phyloP scores from a whole-genome alignment of 2,329 filamentous ascomycete genomes.

The Aotearoamyces nothofagi region DNA sequence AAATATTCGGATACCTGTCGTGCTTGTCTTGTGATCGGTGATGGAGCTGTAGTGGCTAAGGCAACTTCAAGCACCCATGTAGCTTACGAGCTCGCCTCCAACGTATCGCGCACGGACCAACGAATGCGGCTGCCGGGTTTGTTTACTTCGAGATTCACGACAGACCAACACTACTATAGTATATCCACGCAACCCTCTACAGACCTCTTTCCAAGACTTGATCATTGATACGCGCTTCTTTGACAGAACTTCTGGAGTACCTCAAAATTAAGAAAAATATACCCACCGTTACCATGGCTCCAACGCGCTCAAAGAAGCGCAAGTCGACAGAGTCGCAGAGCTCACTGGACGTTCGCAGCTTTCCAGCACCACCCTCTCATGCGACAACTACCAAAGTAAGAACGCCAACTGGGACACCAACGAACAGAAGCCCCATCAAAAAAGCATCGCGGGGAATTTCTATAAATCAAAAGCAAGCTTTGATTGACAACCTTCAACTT shows the following conservation, averaged over 20 bases:
- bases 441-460: slow-evolving; percentile 47
- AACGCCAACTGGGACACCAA: slow-evolving; percentile 18
- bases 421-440: slow-evolving; percentile 42
- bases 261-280: no score
- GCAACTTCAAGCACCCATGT: no score
- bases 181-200: no score
- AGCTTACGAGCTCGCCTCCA: no score
- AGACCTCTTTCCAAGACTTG: not conserved
- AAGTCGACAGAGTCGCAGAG: slow-evolving; percentile 23
- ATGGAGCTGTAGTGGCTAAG: no score
- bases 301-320: slow-evolving; percentile 29
- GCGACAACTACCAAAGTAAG: slow-evolving; percentile 22
- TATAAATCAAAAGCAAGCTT: slow-evolving; percentile 62
- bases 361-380: slow-evolving; percentile 14
- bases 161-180: no score
- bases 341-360: slow-evolving; percentile 12
- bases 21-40: no score
- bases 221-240: not conserved
- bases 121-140: no score
- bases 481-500: slow-evolving; percentile 80
- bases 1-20: no score
- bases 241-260: no score
- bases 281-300: slow-evolving; percentile 30
- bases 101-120: no score
- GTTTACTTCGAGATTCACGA: no score